Conservation (phyloP, 768 basidiomycete species). For the Kwoniella botswanensis region DNA sequence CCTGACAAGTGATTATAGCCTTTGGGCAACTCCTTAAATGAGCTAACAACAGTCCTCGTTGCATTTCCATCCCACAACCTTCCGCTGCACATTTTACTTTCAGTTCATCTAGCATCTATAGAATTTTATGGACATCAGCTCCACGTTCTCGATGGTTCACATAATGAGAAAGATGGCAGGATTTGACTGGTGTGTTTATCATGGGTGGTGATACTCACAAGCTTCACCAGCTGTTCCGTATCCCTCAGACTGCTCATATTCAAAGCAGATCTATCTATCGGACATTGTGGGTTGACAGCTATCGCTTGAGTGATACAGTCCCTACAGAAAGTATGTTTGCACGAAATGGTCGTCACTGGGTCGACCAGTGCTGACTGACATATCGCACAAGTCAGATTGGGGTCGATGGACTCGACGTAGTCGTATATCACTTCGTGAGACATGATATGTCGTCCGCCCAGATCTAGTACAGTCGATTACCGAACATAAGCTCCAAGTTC, state of each 20-base stretch:
- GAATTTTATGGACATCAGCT: not conserved
- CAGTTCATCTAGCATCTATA: slow-evolving; percentile 46
- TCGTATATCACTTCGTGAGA: slow-evolving; percentile 42
- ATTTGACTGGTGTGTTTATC: not conserved
- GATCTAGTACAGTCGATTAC: too few species aligned
- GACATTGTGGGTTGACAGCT: slow-evolving; percentile 72
- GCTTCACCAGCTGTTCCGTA: slow-evolving; percentile 46
- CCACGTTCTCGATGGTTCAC: not conserved
- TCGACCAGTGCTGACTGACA: slow-evolving; percentile 63
- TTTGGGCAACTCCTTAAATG: slow-evolving; percentile 40
- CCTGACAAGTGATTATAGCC: slow-evolving; percentile 36
- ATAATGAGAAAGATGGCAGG: too few species aligned
- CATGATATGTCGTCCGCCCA: not conserved
- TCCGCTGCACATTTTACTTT: slow-evolving; percentile 43
- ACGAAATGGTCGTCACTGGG: slow-evolving; percentile 74
- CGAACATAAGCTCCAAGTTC: too few species aligned
- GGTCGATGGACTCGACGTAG: slow-evolving; percentile 48
- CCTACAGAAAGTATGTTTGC: slow-evolving; percentile 84
- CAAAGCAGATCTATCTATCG: slow-evolving; percentile 78
- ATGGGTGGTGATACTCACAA: slow-evolving; percentile 22
- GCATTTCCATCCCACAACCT: slow-evolving; percentile 40
- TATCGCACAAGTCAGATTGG: slow-evolving; percentile 52
- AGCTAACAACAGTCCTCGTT: slow-evolving; percentile 38
- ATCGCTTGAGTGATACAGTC: slow-evolving; percentile 78
- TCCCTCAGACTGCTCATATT: slow-evolving; percentile 40